Evolutionary conservation across 225 moss, liverwort and hornwort genomes (phyloP).

Genomic region (Marchantia polymorpha): DNA sequence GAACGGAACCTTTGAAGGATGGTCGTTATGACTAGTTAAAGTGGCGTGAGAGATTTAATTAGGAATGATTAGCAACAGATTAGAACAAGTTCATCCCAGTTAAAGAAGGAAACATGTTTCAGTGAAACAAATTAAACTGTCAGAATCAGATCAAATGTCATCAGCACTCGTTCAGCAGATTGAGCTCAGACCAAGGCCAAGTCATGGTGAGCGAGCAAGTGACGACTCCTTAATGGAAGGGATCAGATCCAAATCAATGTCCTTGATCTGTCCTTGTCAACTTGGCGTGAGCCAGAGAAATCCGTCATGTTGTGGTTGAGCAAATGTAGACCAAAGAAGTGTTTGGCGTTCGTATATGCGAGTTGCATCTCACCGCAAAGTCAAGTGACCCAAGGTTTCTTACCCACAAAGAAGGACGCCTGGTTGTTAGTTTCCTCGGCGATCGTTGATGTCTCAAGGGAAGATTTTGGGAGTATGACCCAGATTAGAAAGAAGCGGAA

Average conservation of each 20-base stretch:
- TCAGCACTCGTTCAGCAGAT: not conserved
- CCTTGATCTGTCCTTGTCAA: not conserved
- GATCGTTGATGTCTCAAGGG: not conserved
- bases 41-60: slow-evolving; percentile 5
- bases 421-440: not conserved
- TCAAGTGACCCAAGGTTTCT: not conserved
- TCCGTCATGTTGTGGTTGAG: not conserved
- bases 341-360: not conserved
- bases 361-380: not conserved
- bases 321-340: not conserved
- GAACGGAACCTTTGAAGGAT: not conserved
- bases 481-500: not conserved
- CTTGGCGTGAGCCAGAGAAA: not conserved
- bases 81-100: not conserved
- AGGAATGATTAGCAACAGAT: slow-evolving; percentile 11
- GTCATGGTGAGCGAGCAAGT: not conserved
- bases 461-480: not conserved
- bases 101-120: not conserved
- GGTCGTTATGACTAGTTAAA: not conserved
- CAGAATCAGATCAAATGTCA: not conserved
- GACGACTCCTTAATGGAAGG: not conserved
- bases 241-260: not conserved
- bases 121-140: not conserved
- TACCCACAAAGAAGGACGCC: not conserved
- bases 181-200: not conserved